Base-by-base conservation (phyloP, 495 filamentous ascomycete species). In the Friedmanniomyces simplex region DNA sequence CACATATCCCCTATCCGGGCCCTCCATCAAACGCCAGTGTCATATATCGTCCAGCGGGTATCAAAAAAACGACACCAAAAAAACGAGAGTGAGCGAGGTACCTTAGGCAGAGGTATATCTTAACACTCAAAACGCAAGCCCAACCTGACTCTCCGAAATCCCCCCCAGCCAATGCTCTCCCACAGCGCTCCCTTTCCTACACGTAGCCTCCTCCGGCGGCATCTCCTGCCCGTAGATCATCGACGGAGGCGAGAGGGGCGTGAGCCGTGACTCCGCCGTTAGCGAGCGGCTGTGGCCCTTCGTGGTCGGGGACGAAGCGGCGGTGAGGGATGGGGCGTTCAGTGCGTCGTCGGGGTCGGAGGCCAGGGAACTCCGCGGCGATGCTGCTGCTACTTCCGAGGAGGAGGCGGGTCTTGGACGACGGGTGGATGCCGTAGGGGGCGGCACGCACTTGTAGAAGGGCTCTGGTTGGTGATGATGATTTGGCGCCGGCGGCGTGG, bases 251-350 rank as follows among this genome's bases (percentile, higher is more conserved):
- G 47, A 61, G 5, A 52, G 37, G 11, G 47, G 32, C 18, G 59
- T 61, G 2, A 51, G 1, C 22, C 59, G 39, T 16, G 59, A 62
- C 36, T 62, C 59, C n/a, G 54, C 59, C 10, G 59, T 62, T 1
- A 54, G 43, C 10, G 59, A 62, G 8, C 59, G 59, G 45, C 54
- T 62, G 55, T 62, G 59, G 2, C 26, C 41, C 20, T 50, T 58
- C 13, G 59, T 30, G 14, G 51, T 55, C 5, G 52, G 59, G 3
- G 59, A 62, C 2, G 59, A 62, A 0, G 59, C 59, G 18, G 21
- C 41, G 14, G 59, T 62, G 21, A 61, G 59, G 2, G 59, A 56
- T 13, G 59, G 59, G 24, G 54, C 47, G 18, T 54, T 50, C 1
- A 30, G 10, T 32, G 28, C n/a, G n/a, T n/a, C 18, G 43, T 47